phyloP scores from a whole-genome alignment of 768 basidiomycete genomes.

The Leccinum broughii region DNA sequence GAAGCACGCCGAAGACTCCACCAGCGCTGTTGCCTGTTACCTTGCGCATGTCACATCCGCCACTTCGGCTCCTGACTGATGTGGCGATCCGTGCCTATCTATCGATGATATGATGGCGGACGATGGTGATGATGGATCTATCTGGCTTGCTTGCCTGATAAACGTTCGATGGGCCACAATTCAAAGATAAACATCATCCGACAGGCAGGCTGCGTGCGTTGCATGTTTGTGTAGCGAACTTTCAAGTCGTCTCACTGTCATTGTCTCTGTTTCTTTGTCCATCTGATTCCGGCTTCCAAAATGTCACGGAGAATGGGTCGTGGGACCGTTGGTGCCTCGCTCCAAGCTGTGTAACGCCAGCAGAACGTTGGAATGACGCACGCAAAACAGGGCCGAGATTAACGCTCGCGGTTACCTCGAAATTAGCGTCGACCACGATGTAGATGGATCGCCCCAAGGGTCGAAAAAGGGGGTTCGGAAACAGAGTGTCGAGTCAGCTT shows the following conservation, averaged over 20 bases:
- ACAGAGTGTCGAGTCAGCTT: background rate
- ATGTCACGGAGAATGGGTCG: background rate
- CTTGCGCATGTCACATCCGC: slow-evolving; percentile 1
- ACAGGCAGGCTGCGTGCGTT: background rate
- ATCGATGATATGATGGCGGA: background rate
- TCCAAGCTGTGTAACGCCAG: background rate
- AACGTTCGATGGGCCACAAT: slow-evolving; percentile 2
- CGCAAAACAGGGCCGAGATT: slow-evolving; percentile 1
- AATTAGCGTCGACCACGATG: background rate
- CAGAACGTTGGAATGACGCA: background rate
- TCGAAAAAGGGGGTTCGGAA: background rate
- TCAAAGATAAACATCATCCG: slow-evolving; percentile 6
- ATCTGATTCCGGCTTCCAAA: background rate
- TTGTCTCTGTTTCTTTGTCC: background rate
- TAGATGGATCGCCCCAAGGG: background rate
- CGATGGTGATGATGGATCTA: background rate
- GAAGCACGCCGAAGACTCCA: background rate
- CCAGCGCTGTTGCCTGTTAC: background rate
- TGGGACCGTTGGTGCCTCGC: background rate
- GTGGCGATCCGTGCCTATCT: slow-evolving; percentile 9
- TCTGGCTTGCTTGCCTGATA: slow-evolving; percentile 11
- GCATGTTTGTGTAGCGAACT: background rate
- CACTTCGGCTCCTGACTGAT: background rate
- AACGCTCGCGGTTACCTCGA: background rate
- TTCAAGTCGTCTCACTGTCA: background rate